phyloP scores from a whole-genome alignment of 176 grass and related monocot species.

The Cenchrus purpureus region DNA sequence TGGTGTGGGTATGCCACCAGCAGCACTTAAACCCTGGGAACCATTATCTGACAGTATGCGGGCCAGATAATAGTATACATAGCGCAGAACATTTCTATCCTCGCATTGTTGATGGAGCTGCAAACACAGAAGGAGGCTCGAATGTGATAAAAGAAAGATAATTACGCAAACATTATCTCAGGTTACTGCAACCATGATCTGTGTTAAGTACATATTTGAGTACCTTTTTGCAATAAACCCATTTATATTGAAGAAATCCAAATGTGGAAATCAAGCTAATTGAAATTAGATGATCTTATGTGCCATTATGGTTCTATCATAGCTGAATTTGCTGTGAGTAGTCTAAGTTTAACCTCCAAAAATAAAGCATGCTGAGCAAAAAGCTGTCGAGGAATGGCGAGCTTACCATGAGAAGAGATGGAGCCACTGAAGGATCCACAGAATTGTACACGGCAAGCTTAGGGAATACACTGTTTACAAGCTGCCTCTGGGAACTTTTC shows the following conservation, averaged over 20 bases:
- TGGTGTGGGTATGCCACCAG: constrained; percentile 93
- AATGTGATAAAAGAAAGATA: constrained; percentile 3
- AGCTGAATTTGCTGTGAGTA: constrained; percentile 14
- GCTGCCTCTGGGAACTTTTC: constrained; percentile 98
- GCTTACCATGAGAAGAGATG: constrained; percentile 94
- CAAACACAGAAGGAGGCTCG: constrained; percentile 38
- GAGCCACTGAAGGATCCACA: constrained; percentile 98
- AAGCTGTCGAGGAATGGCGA: constrained; percentile 27
- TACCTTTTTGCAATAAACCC: neutral
- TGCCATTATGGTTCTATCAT: neutral
- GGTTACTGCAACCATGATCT: neutral
- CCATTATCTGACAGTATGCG: constrained; percentile 97
- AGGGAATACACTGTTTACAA: constrained; percentile 89
- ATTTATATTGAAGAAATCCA: constrained; percentile 26
- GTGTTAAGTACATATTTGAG: constrained; percentile 13
- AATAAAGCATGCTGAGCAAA: constrained; percentile 12
- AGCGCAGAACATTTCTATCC: constrained; percentile 87
- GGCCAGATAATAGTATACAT: constrained; percentile 99
- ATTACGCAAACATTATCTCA: neutral
- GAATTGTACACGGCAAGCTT: constrained; percentile 99
- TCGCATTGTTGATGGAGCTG: constrained; percentile 99
- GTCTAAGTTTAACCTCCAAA: neutral
- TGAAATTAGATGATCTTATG: neutral
- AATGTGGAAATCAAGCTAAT: neutral
- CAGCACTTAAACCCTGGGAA: constrained; percentile 88